Evolutionary conservation across 176 grass and related monocot species (phyloP), one percentile per base, ranked within the genome.

Genomic region (Otatea glauca): DNA sequence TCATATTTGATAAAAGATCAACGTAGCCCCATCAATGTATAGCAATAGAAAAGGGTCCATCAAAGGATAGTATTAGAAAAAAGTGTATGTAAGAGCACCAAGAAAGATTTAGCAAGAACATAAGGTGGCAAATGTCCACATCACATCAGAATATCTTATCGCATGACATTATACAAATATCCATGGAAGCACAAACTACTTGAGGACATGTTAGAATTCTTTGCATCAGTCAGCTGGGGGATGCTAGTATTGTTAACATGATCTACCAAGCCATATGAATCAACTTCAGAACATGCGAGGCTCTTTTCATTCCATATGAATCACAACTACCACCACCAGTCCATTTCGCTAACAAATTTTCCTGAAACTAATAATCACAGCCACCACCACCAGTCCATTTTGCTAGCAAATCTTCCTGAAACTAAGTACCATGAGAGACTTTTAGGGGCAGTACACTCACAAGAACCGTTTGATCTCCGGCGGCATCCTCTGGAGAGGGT

Each of bases 391-490:
- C 35, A 34, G 9, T 8, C 54, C 1, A 59, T 68, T 75, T 68
- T 29, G 42, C 78, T 39, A 9, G 45, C 42, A 44, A 14, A 79
- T 20, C 51, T 32, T 24, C 18, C 15, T 29, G 0, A 23, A 87
- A 55, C n/a, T 27, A 32, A 38, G 49, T 8, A 2, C 4, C 67
- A 23, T 11, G 9, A 11, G 6, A 58, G 21, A 37, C 12, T 68
- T 68, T 15, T 18, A 18, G 53, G 34, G 27, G 41, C 37, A 27
- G 37, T 7, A 13, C 10, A 88, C 92, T 91, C 81, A 99, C 97
- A 96, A 99, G 86, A 99, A 99, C 16, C 97, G 93, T 41, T 89
- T 99, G 70, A 99, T 99, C 70, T 99, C 97, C 10, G 93, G 84
- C 9, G 97, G 97, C 97, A 99, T 99, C 60, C 88, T 96, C 84